Conservation (phyloP, 495 filamentous ascomycete species). For the Aspergillus olivimuriae region DNA sequence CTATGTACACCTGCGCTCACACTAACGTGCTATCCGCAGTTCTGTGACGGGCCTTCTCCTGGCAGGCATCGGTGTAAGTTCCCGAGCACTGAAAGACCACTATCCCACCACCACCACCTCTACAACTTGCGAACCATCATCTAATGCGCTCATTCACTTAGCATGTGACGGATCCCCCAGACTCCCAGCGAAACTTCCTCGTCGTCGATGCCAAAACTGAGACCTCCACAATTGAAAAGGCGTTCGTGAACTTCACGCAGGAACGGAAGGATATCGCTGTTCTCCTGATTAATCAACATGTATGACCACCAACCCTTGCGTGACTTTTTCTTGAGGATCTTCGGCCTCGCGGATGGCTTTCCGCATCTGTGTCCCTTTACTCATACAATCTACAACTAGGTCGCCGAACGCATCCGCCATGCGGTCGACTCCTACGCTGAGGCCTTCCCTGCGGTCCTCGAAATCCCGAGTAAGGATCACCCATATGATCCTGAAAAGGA, state of each 20-base stretch:
- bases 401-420: constrained; percentile 89
- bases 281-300: constrained; percentile 95
- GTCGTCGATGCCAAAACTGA: constrained; percentile 93
- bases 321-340: not conserved
- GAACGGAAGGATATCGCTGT: constrained; percentile 95
- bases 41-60: constrained; percentile 92
- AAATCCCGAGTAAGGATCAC: constrained; percentile 98
- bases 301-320: constrained; percentile 49
- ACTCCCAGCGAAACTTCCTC: constrained; percentile 93
- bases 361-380: too few species aligned
- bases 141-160: constrained; percentile 25
- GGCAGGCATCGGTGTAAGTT: constrained; percentile 85
- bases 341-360: not conserved
- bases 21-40: constrained; percentile 50
- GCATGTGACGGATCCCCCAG: constrained; percentile 74
- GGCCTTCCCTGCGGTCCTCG: constrained; percentile 60
- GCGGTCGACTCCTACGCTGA: constrained; percentile 50
- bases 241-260: constrained; percentile 82
- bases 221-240: constrained; percentile 76
- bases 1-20: constrained; percentile 11
- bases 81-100: not conserved
- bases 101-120: not conserved
- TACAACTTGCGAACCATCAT: not conserved
- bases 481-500: constrained; percentile 99
- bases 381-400: constrained; percentile 46